Conservation (phyloP, 2,329 filamentous ascomycete species). For the Trichoderma hamatum region DNA sequence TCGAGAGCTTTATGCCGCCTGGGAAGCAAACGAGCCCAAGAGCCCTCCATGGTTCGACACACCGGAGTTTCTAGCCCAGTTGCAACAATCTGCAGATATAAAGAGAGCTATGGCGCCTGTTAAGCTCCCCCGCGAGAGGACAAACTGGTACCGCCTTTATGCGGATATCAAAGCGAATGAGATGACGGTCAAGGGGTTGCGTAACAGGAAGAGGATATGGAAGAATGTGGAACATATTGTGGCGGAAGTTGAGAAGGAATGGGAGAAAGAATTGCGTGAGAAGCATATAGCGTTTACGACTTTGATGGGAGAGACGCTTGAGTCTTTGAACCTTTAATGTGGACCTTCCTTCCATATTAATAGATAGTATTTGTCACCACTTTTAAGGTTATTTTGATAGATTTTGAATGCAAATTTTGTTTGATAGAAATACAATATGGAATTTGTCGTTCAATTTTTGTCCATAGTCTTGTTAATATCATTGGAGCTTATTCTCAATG, state of each 20-base stretch:
- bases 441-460: neutral
- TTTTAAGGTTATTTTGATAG: neutral
- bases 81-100: neutral
- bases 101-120: conserved; percentile 15
- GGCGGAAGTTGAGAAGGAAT: neutral
- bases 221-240: conserved; percentile 1
- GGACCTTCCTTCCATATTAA: too few species aligned
- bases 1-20: conserved; percentile 5
- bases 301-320: neutral
- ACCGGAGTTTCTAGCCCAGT: conserved; percentile 6
- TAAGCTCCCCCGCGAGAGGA: conserved; percentile 11
- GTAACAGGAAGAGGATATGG: conserved; percentile 29
- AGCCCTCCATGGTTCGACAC: conserved; percentile 17
- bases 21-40: conserved; percentile 16
- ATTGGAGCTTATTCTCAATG: neutral
- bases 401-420: neutral
- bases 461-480: neutral
- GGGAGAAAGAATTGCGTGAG: neutral
- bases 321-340: neutral
- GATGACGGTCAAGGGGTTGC: conserved; percentile 18
- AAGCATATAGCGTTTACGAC: neutral
- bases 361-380: neutral
- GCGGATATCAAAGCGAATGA: neutral
- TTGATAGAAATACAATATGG: neutral
- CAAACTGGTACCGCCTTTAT: conserved; percentile 30